Percentiles rank a stretch among this genome's conserved stretches.
Evolutionary conservation across 169 alveolate species (phyloP).

Genomic region (Neospora caninum): DNA sequence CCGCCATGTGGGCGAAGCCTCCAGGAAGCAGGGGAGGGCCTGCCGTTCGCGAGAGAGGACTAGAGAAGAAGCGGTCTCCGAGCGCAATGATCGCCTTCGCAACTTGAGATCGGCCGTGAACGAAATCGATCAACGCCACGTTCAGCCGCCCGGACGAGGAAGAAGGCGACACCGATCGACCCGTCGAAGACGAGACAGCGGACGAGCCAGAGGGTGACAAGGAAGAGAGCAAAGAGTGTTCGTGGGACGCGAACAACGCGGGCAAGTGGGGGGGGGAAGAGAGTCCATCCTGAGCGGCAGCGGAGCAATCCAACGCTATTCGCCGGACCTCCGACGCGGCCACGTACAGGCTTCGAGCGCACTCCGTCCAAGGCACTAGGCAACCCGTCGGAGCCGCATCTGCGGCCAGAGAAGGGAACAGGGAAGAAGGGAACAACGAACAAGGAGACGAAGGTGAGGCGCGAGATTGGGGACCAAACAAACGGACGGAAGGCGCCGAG

Average conservation of each 20-base stretch:
- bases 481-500: neutral
- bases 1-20: neutral
- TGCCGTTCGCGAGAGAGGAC: neutral
- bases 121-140: conserved; percentile 10
- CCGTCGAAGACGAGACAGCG: neutral
- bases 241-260: neutral
- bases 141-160: neutral
- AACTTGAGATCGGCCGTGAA: neutral
- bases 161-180: neutral
- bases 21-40: conserved; percentile 37
- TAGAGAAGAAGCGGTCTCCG: neutral
- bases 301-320: neutral
- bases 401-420: neutral
- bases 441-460: neutral
- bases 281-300: neutral
- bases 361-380: neutral
- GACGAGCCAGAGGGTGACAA: no score
- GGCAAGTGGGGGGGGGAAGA: neutral
- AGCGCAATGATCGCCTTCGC: neutral
- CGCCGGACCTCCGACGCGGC: neutral
- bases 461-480: neutral
- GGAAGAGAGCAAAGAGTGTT: no score
- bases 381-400: neutral
- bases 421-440: neutral
- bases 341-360: neutral